Conservation (phyloP, 148 eudicot species). For the Fagopyrum homotropicum region DNA sequence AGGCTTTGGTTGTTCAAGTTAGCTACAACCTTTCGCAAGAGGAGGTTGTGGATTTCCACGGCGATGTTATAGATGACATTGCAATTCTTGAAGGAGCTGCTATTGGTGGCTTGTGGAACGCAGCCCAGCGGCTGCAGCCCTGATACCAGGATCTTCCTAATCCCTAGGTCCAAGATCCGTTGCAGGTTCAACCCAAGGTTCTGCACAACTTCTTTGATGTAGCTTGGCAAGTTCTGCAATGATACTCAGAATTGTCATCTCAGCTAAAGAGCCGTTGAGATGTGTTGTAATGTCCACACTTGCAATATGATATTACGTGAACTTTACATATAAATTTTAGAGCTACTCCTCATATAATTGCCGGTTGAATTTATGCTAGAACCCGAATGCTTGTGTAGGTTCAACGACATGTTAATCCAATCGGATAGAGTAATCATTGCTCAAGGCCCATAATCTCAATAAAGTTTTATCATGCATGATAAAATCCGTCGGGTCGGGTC, state of each 20-base stretch:
- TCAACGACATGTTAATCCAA: no score
- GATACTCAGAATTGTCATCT: neutral
- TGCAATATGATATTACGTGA: no score
- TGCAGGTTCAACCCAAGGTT: constrained; percentile 43
- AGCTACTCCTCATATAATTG: no score
- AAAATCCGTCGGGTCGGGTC: no score
- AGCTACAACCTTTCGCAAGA: constrained; percentile 37
- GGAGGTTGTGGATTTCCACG: constrained; percentile 22
- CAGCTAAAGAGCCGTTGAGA: no score
- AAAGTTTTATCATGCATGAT: no score
- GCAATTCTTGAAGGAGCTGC: constrained; percentile 32
- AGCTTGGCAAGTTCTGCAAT: constrained; percentile 40
- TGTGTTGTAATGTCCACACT: no score
- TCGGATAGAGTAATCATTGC: no score
- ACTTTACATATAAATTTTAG: no score
- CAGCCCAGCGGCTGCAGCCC: constrained; percentile 68
- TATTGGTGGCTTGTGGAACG: constrained; percentile 37
- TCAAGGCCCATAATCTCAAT: no score
- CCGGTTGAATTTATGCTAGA: no score
- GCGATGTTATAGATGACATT: constrained; percentile 17
- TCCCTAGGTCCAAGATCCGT: constrained; percentile 46
- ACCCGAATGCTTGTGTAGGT: neutral
- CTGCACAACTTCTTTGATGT: constrained; percentile 38
- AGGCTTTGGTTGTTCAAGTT: constrained; percentile 30
- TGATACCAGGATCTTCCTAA: constrained; percentile 48